phyloP scores from a whole-genome alignment of 2,329 filamentous ascomycete genomes.

The Lasiodiplodia sp. region DNA sequence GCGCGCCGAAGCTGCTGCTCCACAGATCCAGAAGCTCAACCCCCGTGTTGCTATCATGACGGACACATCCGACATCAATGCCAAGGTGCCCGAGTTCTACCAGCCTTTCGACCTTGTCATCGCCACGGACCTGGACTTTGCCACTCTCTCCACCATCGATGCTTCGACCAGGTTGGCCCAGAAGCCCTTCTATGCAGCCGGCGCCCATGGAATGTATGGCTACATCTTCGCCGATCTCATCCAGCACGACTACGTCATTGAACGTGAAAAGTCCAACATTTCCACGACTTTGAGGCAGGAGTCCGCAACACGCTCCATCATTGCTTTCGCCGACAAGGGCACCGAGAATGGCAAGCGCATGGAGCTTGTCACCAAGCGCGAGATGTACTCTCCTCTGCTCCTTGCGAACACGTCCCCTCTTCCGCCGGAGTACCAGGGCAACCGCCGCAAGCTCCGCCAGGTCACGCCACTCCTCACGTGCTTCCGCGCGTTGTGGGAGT shows the following conservation, averaged over 20 bases:
- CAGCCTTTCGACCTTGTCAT: conserved; percentile 83
- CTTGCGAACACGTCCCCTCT: conserved; percentile 83
- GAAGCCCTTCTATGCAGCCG: conserved; percentile 87
- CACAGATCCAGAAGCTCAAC: conserved; percentile 85
- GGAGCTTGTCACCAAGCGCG: conserved; percentile 90
- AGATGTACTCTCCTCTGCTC: conserved; percentile 86
- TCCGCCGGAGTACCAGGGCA: conserved; percentile 70
- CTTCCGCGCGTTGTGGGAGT: conserved; percentile 89
- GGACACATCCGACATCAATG: conserved; percentile 71
- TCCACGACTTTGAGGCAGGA: conserved; percentile 67
- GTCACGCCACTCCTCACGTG: conserved; percentile 88
- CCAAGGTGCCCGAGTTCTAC: conserved; percentile 78
- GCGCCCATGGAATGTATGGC: conserved; percentile 88
- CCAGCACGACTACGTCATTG: conserved; percentile 86
- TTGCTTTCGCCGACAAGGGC: conserved; percentile 71
- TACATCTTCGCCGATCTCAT: conserved; percentile 96
- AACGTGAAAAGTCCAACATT: conserved; percentile 82
- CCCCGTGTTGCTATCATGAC: conserved; percentile 81
- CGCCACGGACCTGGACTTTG: conserved; percentile 83
- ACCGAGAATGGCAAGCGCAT: conserved; percentile 71
- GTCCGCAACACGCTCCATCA: conserved; percentile 77
- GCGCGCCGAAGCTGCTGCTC: conserved; percentile 80
- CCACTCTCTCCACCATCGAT: conserved; percentile 80
- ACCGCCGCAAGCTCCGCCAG: conserved; percentile 71
- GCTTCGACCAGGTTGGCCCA: conserved; percentile 80